These are phyloP conservation scores for Monocercomonoides exilis DNA, from an alignment of 78 protist genomes.

Conservation along the genomic window DNA sequence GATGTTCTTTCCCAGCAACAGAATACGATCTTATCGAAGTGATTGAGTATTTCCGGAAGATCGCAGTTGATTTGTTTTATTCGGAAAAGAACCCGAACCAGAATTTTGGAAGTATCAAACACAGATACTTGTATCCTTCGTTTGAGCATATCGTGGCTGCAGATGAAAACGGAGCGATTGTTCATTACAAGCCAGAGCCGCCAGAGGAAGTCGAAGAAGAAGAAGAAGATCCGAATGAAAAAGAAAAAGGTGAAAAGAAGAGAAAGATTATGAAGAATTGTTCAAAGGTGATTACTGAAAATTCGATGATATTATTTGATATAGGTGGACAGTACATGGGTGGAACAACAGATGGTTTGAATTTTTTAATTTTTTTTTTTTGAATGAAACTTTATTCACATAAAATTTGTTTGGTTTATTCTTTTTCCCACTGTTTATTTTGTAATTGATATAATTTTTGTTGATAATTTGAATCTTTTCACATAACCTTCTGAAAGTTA, in stretches of 20 bases:
- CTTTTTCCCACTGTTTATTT: too few species aligned
- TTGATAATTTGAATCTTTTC: too few species aligned
- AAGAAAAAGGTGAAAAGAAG: not conserved
- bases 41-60: too few species aligned
- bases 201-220: not conserved
- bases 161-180: conserved; percentile 18
- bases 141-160: conserved; percentile 14
- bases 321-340: not conserved
- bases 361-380: too few species aligned
- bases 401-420: too few species aligned
- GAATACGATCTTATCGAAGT: not conserved
- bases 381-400: too few species aligned
- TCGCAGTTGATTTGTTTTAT: too few species aligned
- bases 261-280: too few species aligned
- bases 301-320: conserved; percentile 5
- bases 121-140: not conserved
- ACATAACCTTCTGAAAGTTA: too few species aligned
- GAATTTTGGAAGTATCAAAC: not conserved
- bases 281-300: not conserved
- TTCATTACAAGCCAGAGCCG: conserved; percentile 3
- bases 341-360: conserved; percentile 30
- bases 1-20: not conserved
- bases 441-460: too few species aligned
- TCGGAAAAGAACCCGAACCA: too few species aligned
- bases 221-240: too few species aligned